Percentiles rank a stretch among this genome's conserved stretches.
Evolutionary conservation across 495 filamentous ascomycete species (phyloP).

Genomic region (Neurospora sp.): DNA sequence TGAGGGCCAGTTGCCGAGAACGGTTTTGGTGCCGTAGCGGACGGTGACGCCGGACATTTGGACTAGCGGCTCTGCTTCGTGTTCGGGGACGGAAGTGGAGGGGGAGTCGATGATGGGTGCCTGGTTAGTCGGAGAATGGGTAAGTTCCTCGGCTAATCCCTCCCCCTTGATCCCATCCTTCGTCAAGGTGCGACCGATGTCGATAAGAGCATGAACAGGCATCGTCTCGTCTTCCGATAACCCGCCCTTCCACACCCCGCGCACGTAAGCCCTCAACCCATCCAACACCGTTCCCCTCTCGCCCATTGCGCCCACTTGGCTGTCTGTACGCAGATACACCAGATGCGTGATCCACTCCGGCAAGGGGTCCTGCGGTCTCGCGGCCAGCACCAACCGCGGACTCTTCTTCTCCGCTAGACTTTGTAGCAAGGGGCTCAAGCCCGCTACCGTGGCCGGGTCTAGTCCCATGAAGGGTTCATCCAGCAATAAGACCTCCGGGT

Average conservation of each 20-base stretch:
- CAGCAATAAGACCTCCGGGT: constrained; percentile 71
- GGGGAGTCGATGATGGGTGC: neutral
- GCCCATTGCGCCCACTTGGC: constrained; percentile 47
- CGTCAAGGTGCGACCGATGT: constrained; percentile 39
- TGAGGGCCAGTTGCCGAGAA: constrained; percentile 66
- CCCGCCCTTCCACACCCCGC: constrained; percentile 24
- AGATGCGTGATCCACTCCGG: constrained; percentile 87
- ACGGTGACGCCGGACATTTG: constrained; percentile 79
- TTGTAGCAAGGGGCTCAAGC: constrained; percentile 58
- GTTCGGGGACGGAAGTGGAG: too few species aligned
- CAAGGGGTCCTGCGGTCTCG: constrained; percentile 74
- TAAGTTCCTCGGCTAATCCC: constrained; percentile 15
- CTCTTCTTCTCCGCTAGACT: constrained; percentile 49
- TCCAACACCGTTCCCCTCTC: constrained; percentile 42
- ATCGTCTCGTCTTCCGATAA: constrained; percentile 25
- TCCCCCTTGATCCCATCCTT: constrained; percentile 32
- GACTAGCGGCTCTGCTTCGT: constrained; percentile 24
- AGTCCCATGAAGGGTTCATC: constrained; percentile 98
- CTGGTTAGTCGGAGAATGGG: neutral
- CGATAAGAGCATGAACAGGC: constrained; percentile 36
- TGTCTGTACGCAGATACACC: constrained; percentile 52
- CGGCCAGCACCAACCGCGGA: constrained; percentile 63
- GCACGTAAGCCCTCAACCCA: constrained; percentile 33
- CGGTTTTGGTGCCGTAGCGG: constrained; percentile 63
- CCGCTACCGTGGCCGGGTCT: constrained; percentile 65